phyloP scores from a whole-genome alignment of 2,329 filamentous ascomycete genomes.

The Arthrobotrys iridis region DNA sequence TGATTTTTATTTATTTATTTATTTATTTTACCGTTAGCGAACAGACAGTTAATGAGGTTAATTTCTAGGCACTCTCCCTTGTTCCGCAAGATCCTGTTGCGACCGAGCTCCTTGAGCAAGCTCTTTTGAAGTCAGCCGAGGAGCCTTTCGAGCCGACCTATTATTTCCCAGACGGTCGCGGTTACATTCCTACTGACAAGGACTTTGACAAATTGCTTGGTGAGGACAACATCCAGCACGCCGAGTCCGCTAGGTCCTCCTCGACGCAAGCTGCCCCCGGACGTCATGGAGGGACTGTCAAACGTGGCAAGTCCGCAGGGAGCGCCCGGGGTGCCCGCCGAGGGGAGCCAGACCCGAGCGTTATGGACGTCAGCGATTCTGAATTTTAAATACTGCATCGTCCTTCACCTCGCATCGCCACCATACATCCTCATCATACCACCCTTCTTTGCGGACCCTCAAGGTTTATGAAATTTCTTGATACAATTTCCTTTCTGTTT shows the following conservation, averaged over 20 bases:
- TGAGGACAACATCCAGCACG: slow-evolving; percentile 37
- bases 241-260: not conserved
- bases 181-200: slow-evolving; percentile 20
- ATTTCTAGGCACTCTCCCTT: slow-evolving; percentile 72
- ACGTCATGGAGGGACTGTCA: slow-evolving; percentile 24
- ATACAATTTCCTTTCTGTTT: not conserved
- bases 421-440: not conserved
- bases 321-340: slow-evolving; percentile 19
- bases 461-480: not conserved
- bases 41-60: slow-evolving; percentile 10
- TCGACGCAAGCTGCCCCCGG: not conserved
- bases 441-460: not conserved
- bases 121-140: slow-evolving; percentile 65
- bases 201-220: slow-evolving; percentile 37
- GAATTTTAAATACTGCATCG: slow-evolving; percentile 28
- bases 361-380: slow-evolving; percentile 52
- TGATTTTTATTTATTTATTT: not conserved
- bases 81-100: slow-evolving; percentile 82
- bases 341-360: slow-evolving; percentile 27
- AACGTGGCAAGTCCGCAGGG: slow-evolving; percentile 8
- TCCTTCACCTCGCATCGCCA: not conserved
- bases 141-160: slow-evolving; percentile 64
- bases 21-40: not conserved
- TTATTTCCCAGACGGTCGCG: slow-evolving; percentile 15
- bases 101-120: slow-evolving; percentile 78